Evolutionary conservation across 2,329 filamentous ascomycete genomes (phyloP).

Genomic region (Aspergillus uvarum): DNA sequence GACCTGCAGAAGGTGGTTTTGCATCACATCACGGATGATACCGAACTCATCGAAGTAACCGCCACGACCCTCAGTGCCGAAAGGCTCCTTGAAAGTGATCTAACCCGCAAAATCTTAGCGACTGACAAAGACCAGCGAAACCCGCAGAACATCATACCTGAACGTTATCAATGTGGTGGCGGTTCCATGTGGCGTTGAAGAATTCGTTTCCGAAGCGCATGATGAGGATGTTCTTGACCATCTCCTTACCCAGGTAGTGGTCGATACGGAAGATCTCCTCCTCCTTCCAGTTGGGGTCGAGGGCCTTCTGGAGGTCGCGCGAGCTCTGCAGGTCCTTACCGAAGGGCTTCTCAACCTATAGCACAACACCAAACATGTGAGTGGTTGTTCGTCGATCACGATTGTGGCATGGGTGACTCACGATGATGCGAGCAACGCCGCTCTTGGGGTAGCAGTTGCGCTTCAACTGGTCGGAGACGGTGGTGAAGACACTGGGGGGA

Average conservation of each 20-base stretch:
- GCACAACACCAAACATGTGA: constrained; percentile 20
- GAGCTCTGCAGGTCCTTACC: constrained; percentile 96
- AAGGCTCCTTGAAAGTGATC: constrained; percentile 99
- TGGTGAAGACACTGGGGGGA: constrained; percentile 95
- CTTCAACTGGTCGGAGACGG: constrained; percentile 96
- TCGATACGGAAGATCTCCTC: constrained; percentile 99
- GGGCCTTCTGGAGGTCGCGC: constrained; percentile 87
- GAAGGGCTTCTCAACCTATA: constrained; percentile 95
- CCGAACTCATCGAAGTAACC: constrained; percentile 99
- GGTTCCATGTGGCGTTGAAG: constrained; percentile 97
- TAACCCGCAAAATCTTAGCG: constrained; percentile 26
- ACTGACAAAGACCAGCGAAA: neutral
- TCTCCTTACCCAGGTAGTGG: constrained; percentile 99
- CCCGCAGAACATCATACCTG: constrained; percentile 53
- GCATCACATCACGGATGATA: constrained; percentile 99
- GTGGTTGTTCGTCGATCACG: neutral
- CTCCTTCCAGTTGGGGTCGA: constrained; percentile 97
- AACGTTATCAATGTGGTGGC: constrained; percentile 98
- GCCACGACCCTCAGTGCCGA: constrained; percentile 94
- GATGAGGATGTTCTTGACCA: constrained; percentile 99
- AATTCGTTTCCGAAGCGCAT: constrained; percentile 98
- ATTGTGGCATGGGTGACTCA: constrained; percentile 48
- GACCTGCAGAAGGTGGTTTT: constrained; percentile 97
- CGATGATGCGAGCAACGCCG: constrained; percentile 91
- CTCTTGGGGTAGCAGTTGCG: constrained; percentile 91